Conservation (phyloP, 768 basidiomycete species). For the Botryobasidium botryosum region DNA sequence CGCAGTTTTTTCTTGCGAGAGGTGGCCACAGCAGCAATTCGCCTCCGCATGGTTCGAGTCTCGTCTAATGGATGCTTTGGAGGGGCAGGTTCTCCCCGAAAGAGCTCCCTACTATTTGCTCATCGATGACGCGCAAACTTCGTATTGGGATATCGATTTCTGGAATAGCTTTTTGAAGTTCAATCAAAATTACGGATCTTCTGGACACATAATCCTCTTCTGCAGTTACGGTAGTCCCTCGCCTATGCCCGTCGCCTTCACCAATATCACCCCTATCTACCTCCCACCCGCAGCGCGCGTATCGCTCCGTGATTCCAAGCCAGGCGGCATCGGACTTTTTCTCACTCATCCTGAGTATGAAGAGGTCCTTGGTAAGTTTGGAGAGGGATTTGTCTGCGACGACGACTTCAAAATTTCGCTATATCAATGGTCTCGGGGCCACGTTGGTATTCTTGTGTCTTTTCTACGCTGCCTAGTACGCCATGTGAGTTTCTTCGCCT, state of each 20-base stretch:
- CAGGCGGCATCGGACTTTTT: not conserved
- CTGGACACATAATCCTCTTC: not conserved
- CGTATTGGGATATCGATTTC: not conserved
- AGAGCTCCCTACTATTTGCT: not conserved
- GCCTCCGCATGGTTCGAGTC: not conserved
- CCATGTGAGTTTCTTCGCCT: too few relatives aligned
- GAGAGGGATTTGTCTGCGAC: not conserved
- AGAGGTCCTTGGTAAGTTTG: not conserved
- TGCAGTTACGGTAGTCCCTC: slow-evolving; percentile 1
- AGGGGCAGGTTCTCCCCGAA: not conserved
- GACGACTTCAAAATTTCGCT: not conserved
- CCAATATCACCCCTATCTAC: not conserved
- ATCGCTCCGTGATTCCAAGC: not conserved
- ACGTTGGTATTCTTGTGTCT: not conserved
- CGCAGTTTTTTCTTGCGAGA: not conserved
- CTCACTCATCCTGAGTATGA: slow-evolving; percentile 1
- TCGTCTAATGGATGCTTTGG: not conserved
- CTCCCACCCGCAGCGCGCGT: not conserved
- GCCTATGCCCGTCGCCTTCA: not conserved
- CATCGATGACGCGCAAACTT: not conserved
- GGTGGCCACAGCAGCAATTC: not conserved
- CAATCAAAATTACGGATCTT: not conserved
- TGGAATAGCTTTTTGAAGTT: not conserved
- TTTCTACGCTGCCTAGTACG: not conserved
- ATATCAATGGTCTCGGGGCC: not conserved